Base-by-base conservation (phyloP, 75 land plant genomes). In the Chamaecyparis obtusa region DNA sequence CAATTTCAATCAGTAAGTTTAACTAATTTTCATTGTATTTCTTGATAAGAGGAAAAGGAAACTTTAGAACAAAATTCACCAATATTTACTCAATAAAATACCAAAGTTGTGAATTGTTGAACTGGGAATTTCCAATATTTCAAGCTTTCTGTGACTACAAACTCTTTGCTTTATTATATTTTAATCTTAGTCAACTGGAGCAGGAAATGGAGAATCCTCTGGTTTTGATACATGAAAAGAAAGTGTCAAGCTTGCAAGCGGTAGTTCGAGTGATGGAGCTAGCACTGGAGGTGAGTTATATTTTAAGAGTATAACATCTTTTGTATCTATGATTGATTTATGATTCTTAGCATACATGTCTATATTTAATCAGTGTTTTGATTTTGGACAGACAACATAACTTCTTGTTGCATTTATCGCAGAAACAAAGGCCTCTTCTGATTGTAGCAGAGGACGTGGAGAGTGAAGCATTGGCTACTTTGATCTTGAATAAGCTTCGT, bases 131-230 rank as follows among this genome's bases (percentile, higher is more conserved):
- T 13, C 55, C 55, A 13, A 51, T 51, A 51, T 51, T n/a, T 80
- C n/a, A 80, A 44, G 24, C 19, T 21, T 54, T 35, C 27, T 88
- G 17, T 6, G 54, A 36, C 35, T 55, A 14, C 85, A 36, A 49
- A 17, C 30, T 82, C 2, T 44, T n/a, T 83, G 8, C 51, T 27
- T 64, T 48, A 11, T 54, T 19, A 27, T 43, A 19, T 21, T 87
- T 37, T 86, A 30, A 85, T 54, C 9, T 89, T 24, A 21, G 11
- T 81, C 43, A 41, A 44, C 21, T 46, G 49, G 48, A 24, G 14
- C 93, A 97, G 99, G 98, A 96, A 89, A 86, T 97, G 32, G 99
- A 97, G 67, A 93, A 96, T 90, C 98, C 99, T 14, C 89, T 96
- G 6, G 95, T 97, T 88, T 86, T 96, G 49, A 92, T 97, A 48